These are phyloP conservation scores for Penicillium sp. DNA, from an alignment of 2,329 filamentous ascomycete genomes.

Conservation along the genomic window DNA sequence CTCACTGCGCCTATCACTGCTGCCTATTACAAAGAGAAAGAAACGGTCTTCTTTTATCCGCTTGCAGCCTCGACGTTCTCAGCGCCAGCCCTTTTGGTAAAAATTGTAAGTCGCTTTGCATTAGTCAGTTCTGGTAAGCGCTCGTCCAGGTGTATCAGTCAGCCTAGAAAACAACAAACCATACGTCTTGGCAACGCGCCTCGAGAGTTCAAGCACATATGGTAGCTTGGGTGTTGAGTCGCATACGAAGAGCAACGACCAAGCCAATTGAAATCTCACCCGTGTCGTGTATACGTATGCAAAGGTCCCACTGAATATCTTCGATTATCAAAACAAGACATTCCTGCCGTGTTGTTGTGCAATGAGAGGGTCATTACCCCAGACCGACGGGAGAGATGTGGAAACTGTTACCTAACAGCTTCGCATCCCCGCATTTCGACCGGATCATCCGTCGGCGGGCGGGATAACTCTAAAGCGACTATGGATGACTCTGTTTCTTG, in stretches of 20 bases:
- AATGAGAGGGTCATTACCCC: slow-evolving; percentile 1
- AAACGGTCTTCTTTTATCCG: too few species aligned
- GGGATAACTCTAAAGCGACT: slow-evolving; percentile 21
- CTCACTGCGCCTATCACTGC: too few species aligned
- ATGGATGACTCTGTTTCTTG: background rate
- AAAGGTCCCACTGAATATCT: background rate
- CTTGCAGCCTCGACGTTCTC: too few species aligned
- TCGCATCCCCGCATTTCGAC: slow-evolving; percentile 27
- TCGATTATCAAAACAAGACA: background rate
- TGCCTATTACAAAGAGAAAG: too few species aligned
- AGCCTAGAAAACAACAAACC: too few species aligned
- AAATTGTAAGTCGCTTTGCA: too few species aligned
- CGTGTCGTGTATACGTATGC: background rate
- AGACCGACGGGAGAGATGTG: slow-evolving; percentile 18
- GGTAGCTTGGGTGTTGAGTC: background rate
- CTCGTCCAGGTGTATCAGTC: too few species aligned
- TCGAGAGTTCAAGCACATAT: too few species aligned
- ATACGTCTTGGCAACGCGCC: too few species aligned
- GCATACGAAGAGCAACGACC: background rate
- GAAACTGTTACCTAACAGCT: slow-evolving; percentile 35
- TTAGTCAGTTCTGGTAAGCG: too few species aligned
- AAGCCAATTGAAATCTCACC: background rate
- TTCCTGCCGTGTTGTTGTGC: background rate
- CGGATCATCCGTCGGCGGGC: slow-evolving; percentile 5
- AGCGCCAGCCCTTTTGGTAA: too few species aligned